phyloP scores from a whole-genome alignment of 163 green algal species.

The Smithsoniella earleae region DNA sequence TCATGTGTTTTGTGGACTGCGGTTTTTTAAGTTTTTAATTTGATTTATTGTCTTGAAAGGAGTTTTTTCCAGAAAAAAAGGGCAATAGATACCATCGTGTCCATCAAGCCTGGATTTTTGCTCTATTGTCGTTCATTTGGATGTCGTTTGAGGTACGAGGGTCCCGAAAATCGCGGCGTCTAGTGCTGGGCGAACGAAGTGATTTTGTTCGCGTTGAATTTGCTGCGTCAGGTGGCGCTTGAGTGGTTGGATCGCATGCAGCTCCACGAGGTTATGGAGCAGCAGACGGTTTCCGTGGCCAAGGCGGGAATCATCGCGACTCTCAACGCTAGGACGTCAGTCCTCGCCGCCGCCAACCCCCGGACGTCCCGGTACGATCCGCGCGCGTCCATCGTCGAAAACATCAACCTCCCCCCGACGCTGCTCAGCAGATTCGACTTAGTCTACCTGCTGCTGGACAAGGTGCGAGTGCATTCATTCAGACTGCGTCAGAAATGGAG shows the following conservation, averaged over 20 bases:
- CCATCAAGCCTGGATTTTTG: no score
- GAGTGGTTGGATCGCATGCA: constrained; percentile 30
- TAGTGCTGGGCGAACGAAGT: no score
- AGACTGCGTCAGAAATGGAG: not conserved
- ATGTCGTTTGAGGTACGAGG: no score
- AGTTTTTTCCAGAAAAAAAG: no score
- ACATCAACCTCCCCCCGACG: constrained; percentile 94
- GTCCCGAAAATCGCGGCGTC: no score
- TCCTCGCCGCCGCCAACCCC: constrained; percentile 93
- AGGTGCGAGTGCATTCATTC: constrained; percentile 26
- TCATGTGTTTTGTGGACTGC: no score
- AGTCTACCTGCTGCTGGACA: constrained; percentile 89
- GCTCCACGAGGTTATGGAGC: constrained; percentile 96
- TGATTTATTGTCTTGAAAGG: no score
- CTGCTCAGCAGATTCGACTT: constrained; percentile 94
- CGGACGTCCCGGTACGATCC: constrained; percentile 82
- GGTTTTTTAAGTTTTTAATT: no score
- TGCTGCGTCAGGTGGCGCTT: no score
- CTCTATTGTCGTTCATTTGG: no score
- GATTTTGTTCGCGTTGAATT: no score
- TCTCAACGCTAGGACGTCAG: constrained; percentile 89
- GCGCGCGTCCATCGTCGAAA: constrained; percentile 79
- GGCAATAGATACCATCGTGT: no score
- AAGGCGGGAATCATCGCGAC: constrained; percentile 98
- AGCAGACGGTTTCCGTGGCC: constrained; percentile 94